phyloP scores from a whole-genome alignment of 768 basidiomycete species.

The Termitomyces sp. region DNA sequence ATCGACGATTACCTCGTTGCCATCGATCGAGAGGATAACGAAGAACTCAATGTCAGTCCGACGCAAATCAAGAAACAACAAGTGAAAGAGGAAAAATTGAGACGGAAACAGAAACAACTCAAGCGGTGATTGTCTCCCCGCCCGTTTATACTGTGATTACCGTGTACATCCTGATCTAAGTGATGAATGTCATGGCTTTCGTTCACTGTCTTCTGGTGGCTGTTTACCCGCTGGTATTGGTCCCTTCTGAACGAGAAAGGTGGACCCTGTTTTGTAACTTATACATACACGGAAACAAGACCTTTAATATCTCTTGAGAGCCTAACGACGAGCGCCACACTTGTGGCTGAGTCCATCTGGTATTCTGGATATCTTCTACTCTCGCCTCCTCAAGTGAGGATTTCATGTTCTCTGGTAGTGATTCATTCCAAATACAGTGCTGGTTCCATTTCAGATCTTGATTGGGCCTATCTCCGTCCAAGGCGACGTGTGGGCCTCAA shows the following conservation, averaged over 20 bases:
- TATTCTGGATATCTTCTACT: neutral
- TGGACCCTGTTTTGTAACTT: neutral
- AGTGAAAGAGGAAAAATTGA: constrained; percentile 34
- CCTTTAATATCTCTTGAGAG: neutral
- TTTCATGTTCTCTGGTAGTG: neutral
- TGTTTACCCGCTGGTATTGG: neutral
- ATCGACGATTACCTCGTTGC: constrained; percentile 49
- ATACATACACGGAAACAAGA: neutral
- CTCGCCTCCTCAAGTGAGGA: neutral
- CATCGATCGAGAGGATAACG: constrained; percentile 42
- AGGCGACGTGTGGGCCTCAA: neutral
- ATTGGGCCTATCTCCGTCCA: neutral
- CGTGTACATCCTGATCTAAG: neutral
- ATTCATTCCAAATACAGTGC: neutral
- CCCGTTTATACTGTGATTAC: neutral
- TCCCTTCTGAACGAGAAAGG: neutral
- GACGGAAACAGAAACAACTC: constrained; percentile 27
- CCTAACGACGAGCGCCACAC: constrained; percentile 1
- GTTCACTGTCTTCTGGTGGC: neutral
- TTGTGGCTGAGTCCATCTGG: neutral
- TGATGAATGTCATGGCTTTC: neutral
- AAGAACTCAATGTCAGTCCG: constrained; percentile 54
- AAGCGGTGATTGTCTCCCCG: constrained; percentile 13
- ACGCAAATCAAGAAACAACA: constrained; percentile 67
- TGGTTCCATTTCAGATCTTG: neutral